Evolutionary conservation across 192 early-diverging fungal genomes (phyloP).

Genomic region (Haplosporangium gracile): DNA sequence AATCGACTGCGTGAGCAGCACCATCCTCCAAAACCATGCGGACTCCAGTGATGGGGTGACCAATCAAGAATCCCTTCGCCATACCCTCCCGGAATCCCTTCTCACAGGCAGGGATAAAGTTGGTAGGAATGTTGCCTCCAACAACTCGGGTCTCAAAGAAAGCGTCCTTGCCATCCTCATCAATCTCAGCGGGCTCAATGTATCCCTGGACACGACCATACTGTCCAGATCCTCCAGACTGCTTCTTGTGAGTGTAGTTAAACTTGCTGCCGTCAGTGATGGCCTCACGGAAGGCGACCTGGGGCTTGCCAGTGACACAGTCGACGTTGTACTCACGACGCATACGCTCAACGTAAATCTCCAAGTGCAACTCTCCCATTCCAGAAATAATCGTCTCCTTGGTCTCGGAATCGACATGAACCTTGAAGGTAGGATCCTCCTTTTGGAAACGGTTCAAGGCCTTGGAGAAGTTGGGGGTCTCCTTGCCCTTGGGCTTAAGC

Average conservation of each 20-base stretch:
- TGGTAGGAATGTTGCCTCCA: slow-evolving; percentile 93
- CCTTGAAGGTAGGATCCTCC: slow-evolving; percentile 90
- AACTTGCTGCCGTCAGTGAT: slow-evolving; percentile 81
- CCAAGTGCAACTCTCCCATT: slow-evolving; percentile 91
- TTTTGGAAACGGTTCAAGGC: slow-evolving; percentile 86
- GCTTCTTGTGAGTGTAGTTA: slow-evolving; percentile 99
- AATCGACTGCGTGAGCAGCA: slow-evolving; percentile 92
- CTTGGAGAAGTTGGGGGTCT: slow-evolving; percentile 81
- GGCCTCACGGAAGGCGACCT: slow-evolving; percentile 98
- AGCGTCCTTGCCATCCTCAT: slow-evolving; percentile 73
- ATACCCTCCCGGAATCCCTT: slow-evolving; percentile 95
- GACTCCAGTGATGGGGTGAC: slow-evolving; percentile 88
- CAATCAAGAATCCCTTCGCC: slow-evolving; percentile 92
- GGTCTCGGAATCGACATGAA: slow-evolving; percentile 81
- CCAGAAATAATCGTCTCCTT: slow-evolving; percentile 92
- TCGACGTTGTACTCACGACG: slow-evolving; percentile 97
- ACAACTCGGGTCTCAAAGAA: slow-evolving; percentile 89
- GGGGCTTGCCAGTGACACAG: slow-evolving; percentile 96
- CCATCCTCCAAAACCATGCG: slow-evolving; percentile 95
- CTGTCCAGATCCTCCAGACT: slow-evolving; percentile 97
- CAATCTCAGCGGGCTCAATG: slow-evolving; percentile 86
- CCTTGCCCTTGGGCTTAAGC: slow-evolving; percentile 92
- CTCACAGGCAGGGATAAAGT: slow-evolving; percentile 95
- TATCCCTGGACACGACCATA: slow-evolving; percentile 92
- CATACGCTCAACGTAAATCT: slow-evolving; percentile 99